Evolutionary conservation across 2,329 filamentous ascomycete genomes (phyloP), one percentile per base, ranked within the genome.

Genomic region (Blumeriella jaapii): DNA sequence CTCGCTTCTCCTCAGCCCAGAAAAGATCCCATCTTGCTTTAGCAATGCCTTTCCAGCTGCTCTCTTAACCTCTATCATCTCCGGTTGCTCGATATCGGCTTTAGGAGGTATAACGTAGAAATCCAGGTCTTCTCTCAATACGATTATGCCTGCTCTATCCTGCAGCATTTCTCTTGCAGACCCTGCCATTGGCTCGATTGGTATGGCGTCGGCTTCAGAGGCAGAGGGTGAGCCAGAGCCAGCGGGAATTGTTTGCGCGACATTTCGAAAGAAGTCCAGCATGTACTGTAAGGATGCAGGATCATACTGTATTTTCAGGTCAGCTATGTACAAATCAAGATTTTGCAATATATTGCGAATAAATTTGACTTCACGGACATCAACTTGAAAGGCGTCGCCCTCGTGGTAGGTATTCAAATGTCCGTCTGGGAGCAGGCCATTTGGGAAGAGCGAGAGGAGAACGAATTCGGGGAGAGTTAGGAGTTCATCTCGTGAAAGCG

Each of bases 381-480:
- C 91, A 55, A 98, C 89, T 59, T 91, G 86, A 52, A 96, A 93
- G 42, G 93, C 82, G 59, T 96, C 89, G 48, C 82, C 82, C 51
- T 96, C 91, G 45, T 86, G 75, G 58, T 89, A 93, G 34, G 83
- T 82, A 55, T 84, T 91, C 76, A 93, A 83, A 55, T 96, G 89
- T 11, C 89, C 87, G 59, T 98, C 91, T 4, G 91, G 91, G 44
- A 98, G 86, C 15, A 98, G 71, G n/a, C 91, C 91, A 57, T 98
- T 98, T 24, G 91, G 91, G 53, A 98, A 98, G 25, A 98, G 69
- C n/a, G 91, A 98, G 25, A 98, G 68, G 28, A 98, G 71, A 29
- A 98, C 91, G 54, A 98, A 98, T 64, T 98, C 91, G 34, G 91
- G 91, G 31, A 98, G 69, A 7, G 91, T 98, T 45, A 98, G 67